These are phyloP conservation scores for Nitzschia sp. DNA, from an alignment of 108 stramenopile genomes.

Conservation along the genomic window DNA sequence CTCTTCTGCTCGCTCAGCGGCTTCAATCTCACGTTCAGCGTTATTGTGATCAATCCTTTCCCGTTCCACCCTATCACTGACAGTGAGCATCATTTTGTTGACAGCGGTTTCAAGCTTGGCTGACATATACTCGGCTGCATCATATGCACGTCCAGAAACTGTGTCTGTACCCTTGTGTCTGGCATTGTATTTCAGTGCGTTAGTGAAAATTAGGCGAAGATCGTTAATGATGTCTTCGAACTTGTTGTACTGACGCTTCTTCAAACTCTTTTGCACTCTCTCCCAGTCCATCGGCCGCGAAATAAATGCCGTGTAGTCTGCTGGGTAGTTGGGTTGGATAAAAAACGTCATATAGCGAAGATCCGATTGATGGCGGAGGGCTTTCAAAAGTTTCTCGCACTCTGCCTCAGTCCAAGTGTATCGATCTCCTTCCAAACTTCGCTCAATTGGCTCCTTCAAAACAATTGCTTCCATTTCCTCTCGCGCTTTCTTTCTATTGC, in stretches of 20 bases:
- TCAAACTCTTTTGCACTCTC: conserved; percentile 56
- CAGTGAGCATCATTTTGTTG: conserved; percentile 72
- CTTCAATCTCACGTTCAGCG: conserved; percentile 75
- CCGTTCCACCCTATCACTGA: conserved; percentile 70
- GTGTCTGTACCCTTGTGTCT: conserved; percentile 44
- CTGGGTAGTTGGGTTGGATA: conserved; percentile 60
- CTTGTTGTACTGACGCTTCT: conserved; percentile 66
- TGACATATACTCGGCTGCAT: conserved; percentile 73
- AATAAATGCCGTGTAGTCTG: conserved; percentile 79
- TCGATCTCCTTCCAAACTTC: conserved; percentile 68
- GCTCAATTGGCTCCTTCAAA: conserved; percentile 68
- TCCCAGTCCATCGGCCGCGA: conserved; percentile 86
- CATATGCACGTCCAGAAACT: conserved; percentile 69
- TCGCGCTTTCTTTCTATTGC: conserved; percentile 65
- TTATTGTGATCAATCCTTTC: conserved; percentile 76
- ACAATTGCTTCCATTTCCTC: conserved; percentile 82
- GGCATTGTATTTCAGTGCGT: conserved; percentile 84
- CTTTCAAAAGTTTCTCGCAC: conserved; percentile 79
- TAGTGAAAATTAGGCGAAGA: conserved; percentile 79
- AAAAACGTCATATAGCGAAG: conserved; percentile 70
- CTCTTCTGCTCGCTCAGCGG: conserved; percentile 68
- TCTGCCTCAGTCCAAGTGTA: conserved; percentile 79
- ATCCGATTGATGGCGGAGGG: conserved; percentile 74
- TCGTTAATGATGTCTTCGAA: conserved; percentile 71
- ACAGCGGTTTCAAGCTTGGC: conserved; percentile 76